Percentiles rank a stretch among this genome's conserved stretches.
Evolutionary conservation across 352 stramenopile genomes (phyloP).

Genomic region (Phytophthora aleatoria): DNA sequence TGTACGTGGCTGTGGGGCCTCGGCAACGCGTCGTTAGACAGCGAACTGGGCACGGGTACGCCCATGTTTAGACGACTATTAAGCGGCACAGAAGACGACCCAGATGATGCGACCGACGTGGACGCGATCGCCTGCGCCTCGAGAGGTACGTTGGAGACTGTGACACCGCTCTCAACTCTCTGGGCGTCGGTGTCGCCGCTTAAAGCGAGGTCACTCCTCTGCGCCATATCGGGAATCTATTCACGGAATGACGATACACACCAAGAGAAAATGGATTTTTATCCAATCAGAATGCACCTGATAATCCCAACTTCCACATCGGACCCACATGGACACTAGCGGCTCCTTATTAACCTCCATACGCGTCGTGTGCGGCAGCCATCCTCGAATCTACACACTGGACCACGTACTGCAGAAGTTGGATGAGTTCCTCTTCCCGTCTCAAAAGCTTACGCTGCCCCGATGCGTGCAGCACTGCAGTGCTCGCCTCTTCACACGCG

Average conservation of each 20-base stretch:
- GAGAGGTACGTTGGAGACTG: background rate
- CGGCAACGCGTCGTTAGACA: constrained; percentile 18
- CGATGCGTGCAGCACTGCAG: constrained; percentile 7
- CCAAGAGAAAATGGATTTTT: background rate
- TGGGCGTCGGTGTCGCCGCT: constrained; percentile 2
- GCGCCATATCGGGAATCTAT: constrained; percentile 25
- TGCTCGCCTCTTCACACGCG: constrained; percentile 5
- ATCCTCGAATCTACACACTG: background rate
- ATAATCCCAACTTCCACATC: constrained; percentile 6
- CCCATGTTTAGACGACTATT: constrained; percentile 3
- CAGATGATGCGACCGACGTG: background rate
- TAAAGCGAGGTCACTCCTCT: constrained; percentile 8
- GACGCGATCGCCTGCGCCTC: background rate
- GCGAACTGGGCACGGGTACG: background rate
- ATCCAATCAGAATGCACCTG: background rate
- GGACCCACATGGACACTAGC: background rate
- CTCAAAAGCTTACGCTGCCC: background rate
- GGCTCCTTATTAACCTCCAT: constrained; percentile 7
- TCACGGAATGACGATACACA: constrained; percentile 3
- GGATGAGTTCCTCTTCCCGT: constrained; percentile 13
- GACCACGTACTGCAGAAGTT: constrained; percentile 10
- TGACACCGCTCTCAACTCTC: constrained; percentile 1
- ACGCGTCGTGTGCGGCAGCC: constrained; percentile 9
- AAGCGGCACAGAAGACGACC: constrained; percentile 6
- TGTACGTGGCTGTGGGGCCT: constrained; percentile 21